A percentile compares a stretch with the other conserved stretches of the same genome.
Evolutionary conservation across 1,284 basidiomycete genomes (phyloP).

Genomic region (Rhodotorula sp.): DNA sequence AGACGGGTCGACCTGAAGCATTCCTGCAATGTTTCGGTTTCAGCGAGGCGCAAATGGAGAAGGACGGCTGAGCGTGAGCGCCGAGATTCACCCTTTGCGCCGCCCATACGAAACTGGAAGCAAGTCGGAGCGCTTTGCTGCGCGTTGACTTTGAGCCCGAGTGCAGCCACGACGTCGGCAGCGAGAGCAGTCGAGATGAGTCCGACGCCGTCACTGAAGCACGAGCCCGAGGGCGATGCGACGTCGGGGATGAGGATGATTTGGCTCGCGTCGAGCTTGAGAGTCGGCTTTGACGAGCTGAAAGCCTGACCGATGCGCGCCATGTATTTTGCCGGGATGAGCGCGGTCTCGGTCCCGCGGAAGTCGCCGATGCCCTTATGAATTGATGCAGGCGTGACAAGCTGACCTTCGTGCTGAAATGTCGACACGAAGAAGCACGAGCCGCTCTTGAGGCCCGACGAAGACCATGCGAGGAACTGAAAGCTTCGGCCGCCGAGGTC

Average conservation of each 20-base stretch:
- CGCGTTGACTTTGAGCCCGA: conserved; percentile 22
- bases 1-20: conserved; percentile 64
- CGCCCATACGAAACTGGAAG: conserved; percentile 11
- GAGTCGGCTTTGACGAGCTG: conserved; percentile 55
- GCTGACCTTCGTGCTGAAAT: conserved; percentile 55
- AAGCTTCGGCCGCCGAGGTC: conserved; percentile 67
- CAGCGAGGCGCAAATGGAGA: neutral
- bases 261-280: conserved; percentile 59
- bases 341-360: conserved; percentile 17
- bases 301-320: conserved; percentile 44
- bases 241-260: conserved; percentile 59
- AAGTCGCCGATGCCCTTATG: conserved; percentile 40
- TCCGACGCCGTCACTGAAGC: conserved; percentile 59
- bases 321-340: conserved; percentile 42
- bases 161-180: conserved; percentile 49
- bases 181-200: conserved; percentile 54
- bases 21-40: conserved; percentile 52
- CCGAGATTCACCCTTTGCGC: conserved; percentile 6
- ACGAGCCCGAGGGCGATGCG: conserved; percentile 33
- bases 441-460: conserved; percentile 67
- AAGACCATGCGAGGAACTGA: conserved; percentile 73
- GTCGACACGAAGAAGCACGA: conserved; percentile 73
- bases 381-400: conserved; percentile 34
- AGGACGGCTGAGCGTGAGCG: too few relatives aligned
- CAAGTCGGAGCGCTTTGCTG: conserved; percentile 14